Base-by-base conservation (phyloP, 441 rosid genomes). In the Corymbia calophylla region DNA sequence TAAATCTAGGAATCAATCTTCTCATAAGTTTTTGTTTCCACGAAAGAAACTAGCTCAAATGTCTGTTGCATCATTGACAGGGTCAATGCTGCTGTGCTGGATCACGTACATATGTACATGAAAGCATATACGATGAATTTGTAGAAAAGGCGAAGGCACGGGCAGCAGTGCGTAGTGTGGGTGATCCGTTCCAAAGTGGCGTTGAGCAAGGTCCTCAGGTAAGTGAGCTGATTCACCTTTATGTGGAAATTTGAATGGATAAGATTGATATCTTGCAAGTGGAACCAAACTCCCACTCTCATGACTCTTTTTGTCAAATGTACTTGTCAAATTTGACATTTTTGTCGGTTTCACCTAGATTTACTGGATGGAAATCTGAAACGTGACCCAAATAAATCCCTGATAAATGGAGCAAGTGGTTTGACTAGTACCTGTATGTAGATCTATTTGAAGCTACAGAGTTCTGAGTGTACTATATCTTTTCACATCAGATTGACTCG, bases 41-140 rank as follows among this genome's bases (percentile, higher is more conserved):
- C 49, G 64, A 29, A 89, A 29, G 35, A 31, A 49, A 64, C 51
- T 44, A 84, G 27, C 89, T 89, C 32, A 32, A 39, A 19, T 39
- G 11, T 82, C 25, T 27, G 39, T 9, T 53, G 87, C 73, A 35
- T 4, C n/a, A 21, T 53, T 29, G 27, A 85, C 64, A 89, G 91
- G 91, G 91, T 35, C 91, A 89, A 87, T 89, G 91, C 91, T 89
- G 91, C 89, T 87, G 89, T 80, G 89, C 91, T 39, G 91, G 91
- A 87, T 89, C 91, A 27, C 91, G 91, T 54, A 89, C 91, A 29
- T 89, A 68, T 56, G 91, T 89, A 49, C 91, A 89, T 35, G 91
- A 89, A 54, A 87, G 88, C 12, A 11, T 89, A 8, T 89, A 89
- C 6, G 91, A 89, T 56, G 89, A 89, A 56, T 89, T 89, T 35